A percentile compares a stretch with the other conserved stretches of the same genome.
phyloP scores from a whole-genome alignment of 2,329 filamentous ascomycete genomes.

The Fusarium albosuccineum region DNA sequence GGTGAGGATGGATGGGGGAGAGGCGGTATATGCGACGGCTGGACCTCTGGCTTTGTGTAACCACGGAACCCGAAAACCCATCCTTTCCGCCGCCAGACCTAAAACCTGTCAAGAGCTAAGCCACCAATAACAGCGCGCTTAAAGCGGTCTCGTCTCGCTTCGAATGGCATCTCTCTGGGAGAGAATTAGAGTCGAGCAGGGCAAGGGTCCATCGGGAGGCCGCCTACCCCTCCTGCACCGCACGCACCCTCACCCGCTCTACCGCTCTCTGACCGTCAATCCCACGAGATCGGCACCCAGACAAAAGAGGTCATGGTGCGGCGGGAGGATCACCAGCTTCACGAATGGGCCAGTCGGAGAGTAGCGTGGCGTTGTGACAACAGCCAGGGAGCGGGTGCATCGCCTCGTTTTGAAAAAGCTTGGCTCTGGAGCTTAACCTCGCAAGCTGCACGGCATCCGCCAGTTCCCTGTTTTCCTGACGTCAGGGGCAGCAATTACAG shows the following conservation, averaged over 20 bases:
- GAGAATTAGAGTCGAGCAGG: neutral
- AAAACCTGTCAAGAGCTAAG: neutral
- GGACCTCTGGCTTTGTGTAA: neutral
- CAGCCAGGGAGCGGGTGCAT: slow-evolving; percentile 1
- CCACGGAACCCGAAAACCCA: neutral
- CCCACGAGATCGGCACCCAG: neutral
- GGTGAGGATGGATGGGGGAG: neutral
- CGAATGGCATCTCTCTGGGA: neutral
- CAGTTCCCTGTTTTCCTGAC: neutral
- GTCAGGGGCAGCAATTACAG: neutral
- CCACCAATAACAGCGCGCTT: neutral
- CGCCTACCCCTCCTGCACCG: neutral
- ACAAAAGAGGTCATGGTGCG: neutral
- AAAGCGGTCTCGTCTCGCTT: neutral
- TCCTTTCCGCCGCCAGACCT: neutral
- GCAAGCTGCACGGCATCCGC: neutral
- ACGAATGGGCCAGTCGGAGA: neutral
- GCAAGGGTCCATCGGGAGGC: slow-evolving; percentile 1
- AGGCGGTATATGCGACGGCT: neutral
- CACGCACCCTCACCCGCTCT: too few relatives aligned
- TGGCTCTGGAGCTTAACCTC: neutral
- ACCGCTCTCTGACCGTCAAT: neutral
- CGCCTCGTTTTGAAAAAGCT: slow-evolving; percentile 2
- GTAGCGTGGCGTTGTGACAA: neutral
- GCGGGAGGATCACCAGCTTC: neutral